These are phyloP conservation scores for Cyberlindnera mississippiensis DNA, from an alignment of 805 yeast genomes.

Conservation along the genomic window DNA sequence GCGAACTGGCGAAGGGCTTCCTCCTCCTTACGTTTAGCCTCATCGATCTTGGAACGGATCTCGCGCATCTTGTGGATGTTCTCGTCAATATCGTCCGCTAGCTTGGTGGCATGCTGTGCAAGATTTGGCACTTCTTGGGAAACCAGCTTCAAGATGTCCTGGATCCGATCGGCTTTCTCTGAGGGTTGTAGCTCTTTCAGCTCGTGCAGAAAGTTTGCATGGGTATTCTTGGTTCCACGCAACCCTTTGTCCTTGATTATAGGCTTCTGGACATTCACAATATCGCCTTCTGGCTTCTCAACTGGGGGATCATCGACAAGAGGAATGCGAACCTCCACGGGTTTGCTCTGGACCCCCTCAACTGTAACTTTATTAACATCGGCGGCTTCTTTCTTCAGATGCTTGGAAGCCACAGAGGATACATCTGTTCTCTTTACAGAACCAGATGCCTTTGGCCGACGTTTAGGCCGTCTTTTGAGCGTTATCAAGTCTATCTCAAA, in stretches of 20 bases:
- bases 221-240: background rate
- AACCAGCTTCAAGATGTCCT: conserved; percentile 11
- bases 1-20: conserved; percentile 2
- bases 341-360: background rate
- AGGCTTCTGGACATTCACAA: conserved; percentile 14
- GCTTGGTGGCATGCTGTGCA: conserved; percentile 1
- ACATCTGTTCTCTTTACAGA: background rate
- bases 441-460: conserved; percentile 1
- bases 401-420: background rate
- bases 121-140: conserved; percentile 8
- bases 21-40: conserved; percentile 4
- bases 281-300: conserved; percentile 2
- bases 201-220: conserved; percentile 1
- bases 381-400: no score
- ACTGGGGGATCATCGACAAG: background rate
- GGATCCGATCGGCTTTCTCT: conserved; percentile 2
- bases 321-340: background rate
- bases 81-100: conserved; percentile 4
- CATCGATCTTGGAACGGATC: conserved; percentile 4
- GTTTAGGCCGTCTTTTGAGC: conserved; percentile 10
- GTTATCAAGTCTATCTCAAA: conserved; percentile 17
- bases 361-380: background rate
- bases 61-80: conserved; percentile 9
- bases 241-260: background rate
- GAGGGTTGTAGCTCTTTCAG: conserved; percentile 1